These are phyloP conservation scores for Trichoderma semiorbis DNA, from an alignment of 2,329 filamentous ascomycete species.

Conservation along the genomic window DNA sequence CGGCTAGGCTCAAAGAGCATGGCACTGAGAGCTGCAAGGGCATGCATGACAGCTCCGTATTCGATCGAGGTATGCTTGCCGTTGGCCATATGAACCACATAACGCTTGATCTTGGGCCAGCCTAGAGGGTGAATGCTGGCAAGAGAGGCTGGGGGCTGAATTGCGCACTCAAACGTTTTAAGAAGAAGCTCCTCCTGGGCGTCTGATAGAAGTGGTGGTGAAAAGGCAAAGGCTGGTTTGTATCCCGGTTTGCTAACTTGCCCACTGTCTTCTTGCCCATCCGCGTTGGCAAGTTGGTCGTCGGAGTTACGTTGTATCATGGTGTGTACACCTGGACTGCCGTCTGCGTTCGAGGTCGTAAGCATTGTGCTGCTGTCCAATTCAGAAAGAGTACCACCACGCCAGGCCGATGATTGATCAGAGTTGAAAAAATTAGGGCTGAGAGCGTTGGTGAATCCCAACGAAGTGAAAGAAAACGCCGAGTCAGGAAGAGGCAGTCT, in stretches of 20 bases:
- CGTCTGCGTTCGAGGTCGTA: not conserved
- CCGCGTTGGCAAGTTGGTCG: not conserved
- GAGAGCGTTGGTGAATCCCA: not conserved
- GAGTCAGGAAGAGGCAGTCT: not conserved
- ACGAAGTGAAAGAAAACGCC: not conserved
- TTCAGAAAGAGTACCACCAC: not conserved
- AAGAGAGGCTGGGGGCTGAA: not conserved
- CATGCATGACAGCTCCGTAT: not conserved
- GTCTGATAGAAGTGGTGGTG: not conserved
- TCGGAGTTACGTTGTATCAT: not conserved
- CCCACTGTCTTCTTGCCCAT: not conserved
- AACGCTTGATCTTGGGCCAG: not conserved
- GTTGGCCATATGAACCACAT: not conserved
- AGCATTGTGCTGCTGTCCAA: not conserved
- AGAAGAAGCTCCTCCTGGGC: not conserved
- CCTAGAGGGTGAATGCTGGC: not conserved
- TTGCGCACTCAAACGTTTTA: not conserved
- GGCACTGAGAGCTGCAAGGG: conserved; percentile 1
- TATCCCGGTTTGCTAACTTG: not conserved
- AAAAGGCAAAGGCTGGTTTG: not conserved
- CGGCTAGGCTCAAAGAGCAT: conserved; percentile 1
- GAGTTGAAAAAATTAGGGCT: not conserved
- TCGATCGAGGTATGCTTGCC: not conserved
- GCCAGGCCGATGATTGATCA: not conserved
- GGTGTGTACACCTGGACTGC: not conserved